A percentile compares a stretch with the other conserved stretches of the same genome.
phyloP scores from a whole-genome alignment of 2,329 filamentous ascomycete genomes.

The Colletotrichum trifolii region DNA sequence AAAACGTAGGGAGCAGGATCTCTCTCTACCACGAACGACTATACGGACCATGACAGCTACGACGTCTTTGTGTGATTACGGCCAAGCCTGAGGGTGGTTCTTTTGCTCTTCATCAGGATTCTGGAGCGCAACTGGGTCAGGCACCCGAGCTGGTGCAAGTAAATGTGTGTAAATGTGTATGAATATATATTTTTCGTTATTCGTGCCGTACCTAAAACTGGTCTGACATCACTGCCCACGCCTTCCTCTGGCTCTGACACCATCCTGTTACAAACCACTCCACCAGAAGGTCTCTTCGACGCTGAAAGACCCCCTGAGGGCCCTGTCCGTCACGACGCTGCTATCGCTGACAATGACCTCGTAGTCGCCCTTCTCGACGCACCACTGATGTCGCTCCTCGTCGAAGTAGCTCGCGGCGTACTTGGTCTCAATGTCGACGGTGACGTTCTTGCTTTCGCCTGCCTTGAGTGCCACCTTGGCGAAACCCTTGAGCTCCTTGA shows the following conservation, averaged over 20 bases:
- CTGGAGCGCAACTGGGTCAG: too few relatives aligned
- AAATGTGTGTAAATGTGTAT: too few relatives aligned
- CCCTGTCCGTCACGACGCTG: slow-evolving; percentile 59
- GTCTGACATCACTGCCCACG: too few relatives aligned
- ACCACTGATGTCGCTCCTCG: slow-evolving; percentile 74
- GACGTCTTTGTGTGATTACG: too few relatives aligned
- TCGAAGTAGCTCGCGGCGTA: slow-evolving; percentile 78
- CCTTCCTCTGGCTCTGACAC: background rate
- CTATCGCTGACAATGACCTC: slow-evolving; percentile 70
- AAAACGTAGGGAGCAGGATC: too few relatives aligned
- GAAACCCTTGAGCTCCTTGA: slow-evolving; percentile 69
- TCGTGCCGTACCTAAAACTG: slow-evolving; percentile 10
- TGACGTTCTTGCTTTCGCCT: slow-evolving; percentile 67
- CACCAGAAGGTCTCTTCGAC: slow-evolving; percentile 74
- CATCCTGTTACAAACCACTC: slow-evolving; percentile 64
- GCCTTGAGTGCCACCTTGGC: slow-evolving; percentile 67
- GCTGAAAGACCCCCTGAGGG: slow-evolving; percentile 63
- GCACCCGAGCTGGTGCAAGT: too few relatives aligned
- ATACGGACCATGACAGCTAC: too few relatives aligned
- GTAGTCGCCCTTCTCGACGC: slow-evolving; percentile 73
- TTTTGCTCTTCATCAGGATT: too few relatives aligned
- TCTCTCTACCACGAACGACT: too few relatives aligned
- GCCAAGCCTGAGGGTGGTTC: too few relatives aligned
- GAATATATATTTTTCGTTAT: slow-evolving; percentile 3
- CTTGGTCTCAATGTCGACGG: slow-evolving; percentile 69